Percentiles rank a stretch among this genome's conserved stretches.
These are phyloP conservation scores for Beauveria rudraprayagi DNA, from an alignment of 2,329 filamentous ascomycete species.

Conservation along the genomic window DNA sequence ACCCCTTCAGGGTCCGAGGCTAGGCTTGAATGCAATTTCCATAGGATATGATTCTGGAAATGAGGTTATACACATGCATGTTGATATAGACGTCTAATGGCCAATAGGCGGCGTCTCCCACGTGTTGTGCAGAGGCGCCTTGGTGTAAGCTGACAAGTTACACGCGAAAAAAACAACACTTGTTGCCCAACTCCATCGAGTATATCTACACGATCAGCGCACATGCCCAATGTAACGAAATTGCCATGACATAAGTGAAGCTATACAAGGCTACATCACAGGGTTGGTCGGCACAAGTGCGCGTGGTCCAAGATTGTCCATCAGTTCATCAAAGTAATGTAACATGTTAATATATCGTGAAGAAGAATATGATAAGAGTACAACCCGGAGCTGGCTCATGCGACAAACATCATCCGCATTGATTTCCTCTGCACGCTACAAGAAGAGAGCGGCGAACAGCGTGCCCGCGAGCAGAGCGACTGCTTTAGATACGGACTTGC, in stretches of 20 bases:
- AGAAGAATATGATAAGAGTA: neutral
- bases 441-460: neutral
- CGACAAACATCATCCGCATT: neutral
- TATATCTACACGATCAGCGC: too few relatives aligned
- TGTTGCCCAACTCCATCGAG: neutral
- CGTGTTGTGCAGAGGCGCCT: too few relatives aligned
- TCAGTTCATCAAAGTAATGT: neutral
- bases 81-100: too few relatives aligned
- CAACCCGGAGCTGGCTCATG: slow-evolving; percentile 36
- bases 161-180: neutral
- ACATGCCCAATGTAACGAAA: neutral
- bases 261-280: neutral
- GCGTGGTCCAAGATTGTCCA: neutral
- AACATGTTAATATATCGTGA: neutral
- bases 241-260: neutral
- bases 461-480: neutral
- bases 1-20: slow-evolving; percentile 26
- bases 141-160: neutral
- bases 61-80: too few relatives aligned
- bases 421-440: neutral
- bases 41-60: too few relatives aligned
- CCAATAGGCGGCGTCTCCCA: neutral
- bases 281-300: neutral
- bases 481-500: neutral
- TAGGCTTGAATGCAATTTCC: neutral